Evolutionary conservation across 306 rosid species (phyloP).

Genomic region (Heteromeles arbutifolia): DNA sequence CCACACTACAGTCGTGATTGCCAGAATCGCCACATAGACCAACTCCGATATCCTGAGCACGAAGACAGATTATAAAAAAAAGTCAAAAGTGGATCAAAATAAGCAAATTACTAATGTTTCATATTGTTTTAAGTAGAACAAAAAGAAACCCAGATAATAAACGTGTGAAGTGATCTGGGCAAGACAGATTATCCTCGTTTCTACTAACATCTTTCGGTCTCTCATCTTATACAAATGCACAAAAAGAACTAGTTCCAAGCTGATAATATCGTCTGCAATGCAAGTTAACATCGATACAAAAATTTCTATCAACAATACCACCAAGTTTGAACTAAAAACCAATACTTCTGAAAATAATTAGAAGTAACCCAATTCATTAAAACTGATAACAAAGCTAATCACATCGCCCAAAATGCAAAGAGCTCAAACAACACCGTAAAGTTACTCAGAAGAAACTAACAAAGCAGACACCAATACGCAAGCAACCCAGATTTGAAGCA

Average conservation of each 20-base stretch:
- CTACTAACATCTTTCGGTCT: not conserved
- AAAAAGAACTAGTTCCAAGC: not conserved
- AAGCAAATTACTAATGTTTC: not conserved
- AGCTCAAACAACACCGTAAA: not conserved
- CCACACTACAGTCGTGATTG: constrained; percentile 8
- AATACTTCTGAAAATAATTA: not conserved
- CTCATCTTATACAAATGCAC: not conserved
- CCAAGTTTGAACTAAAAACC: not conserved
- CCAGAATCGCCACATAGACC: constrained; percentile 21
- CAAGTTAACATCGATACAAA: not conserved
- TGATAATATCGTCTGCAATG: not conserved
- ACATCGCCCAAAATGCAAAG: not conserved
- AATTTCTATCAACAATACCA: not conserved
- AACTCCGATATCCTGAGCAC: constrained; percentile 36
- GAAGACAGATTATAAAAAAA: not conserved
- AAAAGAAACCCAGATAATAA: not conserved
- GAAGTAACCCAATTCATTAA: not conserved
- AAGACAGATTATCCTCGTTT: too few species aligned
- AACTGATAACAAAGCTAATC: not conserved
- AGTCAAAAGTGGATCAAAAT: not conserved
- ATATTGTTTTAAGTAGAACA: not conserved
- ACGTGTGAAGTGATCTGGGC: not conserved
- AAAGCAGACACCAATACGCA: not conserved
- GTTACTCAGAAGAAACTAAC: not conserved
- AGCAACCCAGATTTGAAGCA: not conserved